These are phyloP conservation scores for Globisporangium cederbergense DNA, from an alignment of 352 stramenopile genomes.

Conservation along the genomic window DNA sequence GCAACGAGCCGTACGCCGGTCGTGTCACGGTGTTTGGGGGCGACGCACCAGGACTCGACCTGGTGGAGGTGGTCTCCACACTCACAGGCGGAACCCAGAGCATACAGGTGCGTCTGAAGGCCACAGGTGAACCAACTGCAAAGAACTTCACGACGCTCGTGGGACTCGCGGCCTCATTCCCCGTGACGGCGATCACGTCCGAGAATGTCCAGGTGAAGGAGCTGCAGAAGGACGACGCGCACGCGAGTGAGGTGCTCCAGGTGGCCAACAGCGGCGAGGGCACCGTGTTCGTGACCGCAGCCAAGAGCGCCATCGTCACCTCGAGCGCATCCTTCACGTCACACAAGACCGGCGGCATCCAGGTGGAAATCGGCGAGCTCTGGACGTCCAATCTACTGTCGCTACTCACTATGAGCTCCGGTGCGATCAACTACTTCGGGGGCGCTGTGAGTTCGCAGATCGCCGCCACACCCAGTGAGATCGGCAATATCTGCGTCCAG, in stretches of 20 bases:
- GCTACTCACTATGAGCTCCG: not conserved
- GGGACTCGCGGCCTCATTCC: not conserved
- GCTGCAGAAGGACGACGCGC: conserved; percentile 1
- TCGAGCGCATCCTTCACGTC: conserved; percentile 5
- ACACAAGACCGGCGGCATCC: conserved; percentile 3
- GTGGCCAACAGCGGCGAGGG: conserved; percentile 9
- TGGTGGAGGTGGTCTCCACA: conserved; percentile 2
- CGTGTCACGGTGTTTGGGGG: not conserved
- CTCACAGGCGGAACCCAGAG: not conserved
- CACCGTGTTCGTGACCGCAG: not conserved
- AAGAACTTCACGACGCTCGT: conserved; percentile 2
- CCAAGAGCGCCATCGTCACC: conserved; percentile 7
- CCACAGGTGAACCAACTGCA: not conserved
- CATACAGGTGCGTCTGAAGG: conserved; percentile 4
- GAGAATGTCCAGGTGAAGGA: conserved; percentile 7
- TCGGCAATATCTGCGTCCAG: conserved; percentile 1
- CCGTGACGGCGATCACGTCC: not conserved
- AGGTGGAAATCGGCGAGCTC: conserved; percentile 7
- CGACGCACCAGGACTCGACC: not conserved
- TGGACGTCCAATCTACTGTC: conserved; percentile 1
- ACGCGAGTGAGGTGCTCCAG: not conserved
- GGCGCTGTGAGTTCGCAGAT: conserved; percentile 5
- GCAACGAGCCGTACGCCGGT: not conserved
- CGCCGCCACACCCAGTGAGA: not conserved
- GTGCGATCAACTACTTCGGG: not conserved